These are phyloP conservation scores for Graphiopsis chlorocephala DNA, from an alignment of 2,329 filamentous ascomycete genomes.

Conservation along the genomic window DNA sequence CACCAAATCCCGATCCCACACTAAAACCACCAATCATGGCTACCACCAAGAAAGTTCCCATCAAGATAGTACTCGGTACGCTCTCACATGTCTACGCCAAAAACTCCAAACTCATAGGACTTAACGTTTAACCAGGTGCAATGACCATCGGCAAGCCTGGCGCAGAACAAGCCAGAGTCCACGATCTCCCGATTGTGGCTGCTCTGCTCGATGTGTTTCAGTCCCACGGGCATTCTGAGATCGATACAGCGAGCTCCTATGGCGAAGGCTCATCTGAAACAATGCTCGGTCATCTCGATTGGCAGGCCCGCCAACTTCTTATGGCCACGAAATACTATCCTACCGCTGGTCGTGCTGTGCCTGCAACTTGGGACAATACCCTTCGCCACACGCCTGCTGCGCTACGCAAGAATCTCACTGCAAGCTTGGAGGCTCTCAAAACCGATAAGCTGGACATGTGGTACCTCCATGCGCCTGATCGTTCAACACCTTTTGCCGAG, in stretches of 20 bases:
- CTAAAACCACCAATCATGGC: not conserved
- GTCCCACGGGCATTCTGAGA: conserved; percentile 30
- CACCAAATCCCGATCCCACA: not conserved
- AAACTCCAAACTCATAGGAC: not conserved
- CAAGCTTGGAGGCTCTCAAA: conserved; percentile 41
- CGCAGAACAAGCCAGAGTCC: conserved; percentile 26
- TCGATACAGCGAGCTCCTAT: conserved; percentile 32
- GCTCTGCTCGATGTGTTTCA: conserved; percentile 30
- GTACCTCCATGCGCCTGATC: conserved; percentile 53
- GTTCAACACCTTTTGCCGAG: conserved; percentile 43
- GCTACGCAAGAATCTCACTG: conserved; percentile 35
- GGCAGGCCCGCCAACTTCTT: conserved; percentile 26
- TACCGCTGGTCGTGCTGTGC: conserved; percentile 18
- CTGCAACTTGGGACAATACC: conserved; percentile 19
- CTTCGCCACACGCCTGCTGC: conserved; percentile 32
- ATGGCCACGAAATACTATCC: conserved; percentile 30
- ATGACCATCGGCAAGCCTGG: conserved; percentile 78
- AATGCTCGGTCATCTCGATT: conserved; percentile 31
- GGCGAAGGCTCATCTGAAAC: conserved; percentile 28
- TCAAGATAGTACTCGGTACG: not conserved
- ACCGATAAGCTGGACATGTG: conserved; percentile 46
- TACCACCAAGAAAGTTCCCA: not conserved
- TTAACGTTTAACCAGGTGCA: conserved; percentile 40
- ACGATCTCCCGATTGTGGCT: conserved; percentile 21
- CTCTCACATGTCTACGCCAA: not conserved